Evolutionary conservation across 2,329 filamentous ascomycete species (phyloP), one percentile per base, ranked within the genome.

Genomic region (Colletotrichum noveboracense): DNA sequence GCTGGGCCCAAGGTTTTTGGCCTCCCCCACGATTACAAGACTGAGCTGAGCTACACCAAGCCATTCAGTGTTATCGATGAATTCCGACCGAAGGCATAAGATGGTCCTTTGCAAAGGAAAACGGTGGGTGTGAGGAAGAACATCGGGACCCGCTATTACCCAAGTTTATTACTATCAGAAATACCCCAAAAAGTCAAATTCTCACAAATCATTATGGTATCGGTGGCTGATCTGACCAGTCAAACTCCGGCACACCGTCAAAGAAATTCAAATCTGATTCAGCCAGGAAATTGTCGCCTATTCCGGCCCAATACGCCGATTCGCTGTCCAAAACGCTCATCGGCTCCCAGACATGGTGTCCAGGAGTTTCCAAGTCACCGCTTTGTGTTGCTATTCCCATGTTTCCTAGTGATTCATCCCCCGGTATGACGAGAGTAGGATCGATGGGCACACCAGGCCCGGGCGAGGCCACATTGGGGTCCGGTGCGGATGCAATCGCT

Each of bases 1-100:
- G 79, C 78, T 2, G 79, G 79, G 2, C 79, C 79, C 2, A 70
- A 70, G 21, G 76, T 73, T 1, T 78, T 78, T 58, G 71, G 70
- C 5, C 64, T 78, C 60, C 76, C 70, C 5, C 77, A 77, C 48
- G 77, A 78, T 36, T 78, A 77, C 61, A 18, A 38, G 18, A 52
- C 76, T 7, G 58, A 66, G 8, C 58, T 77, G 26, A 26, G 43
- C 30, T 77, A 77, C 55, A 60, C 66, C 5, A 77, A 77, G 64
- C 76, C 76, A 4, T 30, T 43, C 36, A 77, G 76, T 55, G 76
- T 77, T 18, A 77, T 77, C 10, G 76, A 77, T n/a, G 76, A 77
- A 52, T 77, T 76, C n/a, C 68, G 72, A 2, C 55, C 34, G 6
- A 62, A 36, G 14, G 56, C 67, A 10, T 70, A 52, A 18, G 9